Evolutionary conservation across 2,329 filamentous ascomycete genomes (phyloP), one percentile per base, ranked within the genome.

Genomic region (Didymella glomerata): DNA sequence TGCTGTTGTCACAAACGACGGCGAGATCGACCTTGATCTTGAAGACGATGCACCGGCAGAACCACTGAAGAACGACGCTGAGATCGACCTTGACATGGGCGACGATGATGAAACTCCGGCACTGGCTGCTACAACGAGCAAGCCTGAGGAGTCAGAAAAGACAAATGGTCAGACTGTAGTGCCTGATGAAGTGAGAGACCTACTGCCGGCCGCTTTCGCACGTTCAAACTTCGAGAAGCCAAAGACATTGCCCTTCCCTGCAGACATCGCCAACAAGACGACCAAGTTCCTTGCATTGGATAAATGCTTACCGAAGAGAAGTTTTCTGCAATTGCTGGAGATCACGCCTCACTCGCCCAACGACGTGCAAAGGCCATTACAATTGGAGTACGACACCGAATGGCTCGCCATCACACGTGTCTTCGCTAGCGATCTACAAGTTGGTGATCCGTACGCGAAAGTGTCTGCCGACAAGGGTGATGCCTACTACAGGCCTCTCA

Each of bases 331-430:
- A 68, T 82, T 98, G 2, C 81, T 90, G 32, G 85, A 90, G 30
- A 64, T 74, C n/a, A 63, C 68, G 11, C 64, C 70, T 20, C 63
- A 70, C n/a, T 45, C 49, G 28, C 60, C 67, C 4, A 48, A 53
- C 7, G 62, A 74, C 24, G 41, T 79, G 48, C 50, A 69, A 16
- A 77, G 81, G 2, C 87, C 87, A 1, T 85, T 87, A 66, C 81
- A 80, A 11, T 82, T 97, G 0, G 81, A 88, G 47, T 98, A 99
- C 74, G 95, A 99, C 76, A 87, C 89, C 11, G 95, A 99, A 79
- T 99, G 94, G 94, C 87, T 99, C 8, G 90, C 95, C 41, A 97
- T 99, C 64, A 93, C 89, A 13, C 90, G 94, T 41, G 89, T 88
- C 8, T 96, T 98, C 71, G 86, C 90, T 40, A 68, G 81, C 3